A percentile compares a stretch with the other conserved stretches of the same genome.
Evolutionary conservation across 1,284 basidiomycete species (phyloP).

Genomic region (Chiua sp.): DNA sequence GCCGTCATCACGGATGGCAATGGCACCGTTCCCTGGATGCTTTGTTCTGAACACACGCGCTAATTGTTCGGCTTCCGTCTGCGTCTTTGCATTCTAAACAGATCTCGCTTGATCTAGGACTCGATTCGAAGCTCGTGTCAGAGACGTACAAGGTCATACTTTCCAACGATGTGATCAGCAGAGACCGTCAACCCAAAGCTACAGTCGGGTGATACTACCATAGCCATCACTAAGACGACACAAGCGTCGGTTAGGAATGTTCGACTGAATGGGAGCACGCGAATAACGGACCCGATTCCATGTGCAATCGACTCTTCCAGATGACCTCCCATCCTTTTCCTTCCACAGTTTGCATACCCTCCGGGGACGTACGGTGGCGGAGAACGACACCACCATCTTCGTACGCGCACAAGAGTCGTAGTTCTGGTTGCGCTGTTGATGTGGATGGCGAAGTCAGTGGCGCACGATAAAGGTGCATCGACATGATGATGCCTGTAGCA

Average conservation of each 20-base stretch:
- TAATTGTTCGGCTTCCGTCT: constrained; percentile 16
- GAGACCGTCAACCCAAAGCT: constrained; percentile 78
- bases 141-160: constrained; percentile 60
- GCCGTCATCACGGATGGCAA: constrained; percentile 78
- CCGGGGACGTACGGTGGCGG: constrained; percentile 51
- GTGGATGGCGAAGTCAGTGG: constrained; percentile 36
- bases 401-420: constrained; percentile 74
- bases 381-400: constrained; percentile 83
- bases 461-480: constrained; percentile 68
- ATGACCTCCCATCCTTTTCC: constrained; percentile 74
- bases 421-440: constrained; percentile 38
- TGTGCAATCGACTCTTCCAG: constrained; percentile 76
- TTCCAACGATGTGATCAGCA: constrained; percentile 80
- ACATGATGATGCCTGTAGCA: constrained; percentile 81
- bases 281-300: constrained; percentile 66
- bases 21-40: constrained; percentile 75
- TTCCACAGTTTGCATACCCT: constrained; percentile 59
- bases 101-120: no score
- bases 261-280: not conserved
- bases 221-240: constrained; percentile 75
- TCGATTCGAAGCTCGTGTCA: no score
- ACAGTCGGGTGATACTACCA: constrained; percentile 68
- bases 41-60: constrained; percentile 62
- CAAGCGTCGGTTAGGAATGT: not conserved
- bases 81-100: constrained; percentile 12